These are phyloP conservation scores for Alternaria ventricosa DNA, from an alignment of 2,329 filamentous ascomycete species.

Conservation along the genomic window DNA sequence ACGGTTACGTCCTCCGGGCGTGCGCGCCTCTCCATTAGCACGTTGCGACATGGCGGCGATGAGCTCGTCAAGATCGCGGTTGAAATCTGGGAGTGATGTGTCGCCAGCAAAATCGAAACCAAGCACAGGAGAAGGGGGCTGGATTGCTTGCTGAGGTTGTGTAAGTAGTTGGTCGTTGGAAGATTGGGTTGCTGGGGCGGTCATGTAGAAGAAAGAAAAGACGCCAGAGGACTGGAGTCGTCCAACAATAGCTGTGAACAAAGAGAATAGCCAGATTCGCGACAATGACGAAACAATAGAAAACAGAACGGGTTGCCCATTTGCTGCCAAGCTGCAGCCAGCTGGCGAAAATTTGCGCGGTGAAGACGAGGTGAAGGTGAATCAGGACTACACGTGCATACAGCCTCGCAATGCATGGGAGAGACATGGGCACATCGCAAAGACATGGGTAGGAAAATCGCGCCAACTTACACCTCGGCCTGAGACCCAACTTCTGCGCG, in stretches of 20 bases:
- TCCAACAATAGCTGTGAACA: conserved; percentile 2
- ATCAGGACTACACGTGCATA: conserved; percentile 4
- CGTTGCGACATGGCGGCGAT: conserved; percentile 30
- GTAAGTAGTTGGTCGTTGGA: conserved; percentile 5
- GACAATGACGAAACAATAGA: conserved; percentile 15
- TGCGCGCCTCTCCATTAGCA: conserved; percentile 29
- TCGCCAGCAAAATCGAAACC: not conserved
- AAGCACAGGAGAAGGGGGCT: not conserved
- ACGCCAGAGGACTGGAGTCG: not conserved
- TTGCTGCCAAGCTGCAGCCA: not conserved
- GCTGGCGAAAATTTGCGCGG: conserved; percentile 3
- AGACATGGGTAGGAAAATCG: conserved; percentile 11
- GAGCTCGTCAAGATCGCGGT: not conserved
- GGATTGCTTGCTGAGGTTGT: not conserved
- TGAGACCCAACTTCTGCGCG: not conserved
- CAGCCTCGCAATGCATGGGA: not conserved
- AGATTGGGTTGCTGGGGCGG: not conserved
- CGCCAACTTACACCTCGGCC: conserved; percentile 15
- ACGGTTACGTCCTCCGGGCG: conserved; percentile 26
- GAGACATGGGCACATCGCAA: conserved; percentile 6
- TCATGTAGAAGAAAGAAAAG: not conserved
- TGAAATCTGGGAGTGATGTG: not conserved
- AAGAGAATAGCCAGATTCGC: not conserved
- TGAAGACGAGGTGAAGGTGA: conserved; percentile 11
- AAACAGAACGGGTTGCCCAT: not conserved